Evolutionary conservation across 2,329 filamentous ascomycete genomes (phyloP), one percentile per base, ranked within the genome.

Genomic region (Rhytidhysteron rufulum): DNA sequence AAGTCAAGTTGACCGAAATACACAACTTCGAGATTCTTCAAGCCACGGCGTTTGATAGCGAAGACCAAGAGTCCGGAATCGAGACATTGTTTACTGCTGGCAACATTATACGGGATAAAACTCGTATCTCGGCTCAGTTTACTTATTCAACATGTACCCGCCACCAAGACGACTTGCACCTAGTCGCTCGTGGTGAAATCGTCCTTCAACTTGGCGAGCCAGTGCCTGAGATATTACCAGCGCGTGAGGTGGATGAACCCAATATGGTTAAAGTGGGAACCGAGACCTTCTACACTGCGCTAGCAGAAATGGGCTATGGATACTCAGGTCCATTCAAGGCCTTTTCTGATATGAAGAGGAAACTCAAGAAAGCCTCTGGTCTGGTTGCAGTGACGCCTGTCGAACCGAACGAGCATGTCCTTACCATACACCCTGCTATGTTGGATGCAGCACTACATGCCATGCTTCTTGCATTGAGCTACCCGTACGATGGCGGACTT

Each of bases 391-490:
- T 27, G 13, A 13, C 7, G 8, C 24, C 24, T 8, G 7, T 13
- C 8, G 24, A 13, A 8, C 24, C 24, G 8, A 13, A 27, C 8
- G 31, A 31, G 7, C 16, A 31, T 21, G 19, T 22, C 8, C 70
- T 54, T 73, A 31, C 49, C 8, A 30, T 56, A 3, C 56, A 66
- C 38, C 63, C 63, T 2, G 51, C 46, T 1, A 31, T 44, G 10
- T 42, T 66, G 1, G 64, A 67, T 32, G 51, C 47, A 13, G 55
- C 56, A 1, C 46, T 67, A 11, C 64, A 67, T 35, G 45, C 53
- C 1, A 43, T 57, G 15, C 32, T 64, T 16, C 47, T 54, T 2
- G 63, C 65, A 2, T 49, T 50, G 32, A 48, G 46, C 16, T 56
- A 51, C 19, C 64, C 64, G 1, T 43, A 45, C 7, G 60, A 65